phyloP scores from a whole-genome alignment of 768 basidiomycete genomes.

The Kwoniella dejecticola region DNA sequence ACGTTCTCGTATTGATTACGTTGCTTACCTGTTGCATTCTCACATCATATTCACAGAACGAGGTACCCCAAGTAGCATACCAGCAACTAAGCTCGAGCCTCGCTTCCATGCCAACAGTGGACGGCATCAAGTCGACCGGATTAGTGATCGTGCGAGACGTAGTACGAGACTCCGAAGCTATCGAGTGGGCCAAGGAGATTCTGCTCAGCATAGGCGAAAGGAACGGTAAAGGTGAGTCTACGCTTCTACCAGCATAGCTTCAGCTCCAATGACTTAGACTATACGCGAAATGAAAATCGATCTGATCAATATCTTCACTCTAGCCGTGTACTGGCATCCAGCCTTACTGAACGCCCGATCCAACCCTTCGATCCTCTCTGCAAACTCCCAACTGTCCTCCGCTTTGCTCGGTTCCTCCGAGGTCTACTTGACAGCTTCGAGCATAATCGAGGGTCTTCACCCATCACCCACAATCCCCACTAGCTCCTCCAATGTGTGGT shows the following conservation, averaged over 20 bases:
- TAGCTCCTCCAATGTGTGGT: constrained; percentile 2
- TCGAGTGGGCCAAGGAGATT: constrained; percentile 31
- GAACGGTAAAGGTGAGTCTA: constrained; percentile 28
- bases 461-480: constrained; percentile 9
- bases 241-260: background rate
- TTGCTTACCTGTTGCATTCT: no score
- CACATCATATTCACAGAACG: constrained; percentile 21
- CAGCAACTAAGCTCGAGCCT: constrained; percentile 25
- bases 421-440: constrained; percentile 23
- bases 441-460: constrained; percentile 26
- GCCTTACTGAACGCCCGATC: constrained; percentile 33
- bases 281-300: no score
- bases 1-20: no score
- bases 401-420: constrained; percentile 13
- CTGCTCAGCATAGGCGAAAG: constrained; percentile 18
- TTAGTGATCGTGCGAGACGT: constrained; percentile 43
- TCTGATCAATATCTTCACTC: background rate
- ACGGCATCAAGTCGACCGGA: constrained; percentile 30
- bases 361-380: constrained; percentile 33
- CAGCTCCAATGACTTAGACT: background rate
- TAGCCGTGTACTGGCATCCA: constrained; percentile 42
- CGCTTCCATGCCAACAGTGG: constrained; percentile 2
- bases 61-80: constrained; percentile 38
- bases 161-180: constrained; percentile 34
- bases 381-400: constrained; percentile 25